Evolutionary conservation across 2,329 filamentous ascomycete species (phyloP), one percentile per base, ranked within the genome.

Genomic region (Ascochyta fabae): DNA sequence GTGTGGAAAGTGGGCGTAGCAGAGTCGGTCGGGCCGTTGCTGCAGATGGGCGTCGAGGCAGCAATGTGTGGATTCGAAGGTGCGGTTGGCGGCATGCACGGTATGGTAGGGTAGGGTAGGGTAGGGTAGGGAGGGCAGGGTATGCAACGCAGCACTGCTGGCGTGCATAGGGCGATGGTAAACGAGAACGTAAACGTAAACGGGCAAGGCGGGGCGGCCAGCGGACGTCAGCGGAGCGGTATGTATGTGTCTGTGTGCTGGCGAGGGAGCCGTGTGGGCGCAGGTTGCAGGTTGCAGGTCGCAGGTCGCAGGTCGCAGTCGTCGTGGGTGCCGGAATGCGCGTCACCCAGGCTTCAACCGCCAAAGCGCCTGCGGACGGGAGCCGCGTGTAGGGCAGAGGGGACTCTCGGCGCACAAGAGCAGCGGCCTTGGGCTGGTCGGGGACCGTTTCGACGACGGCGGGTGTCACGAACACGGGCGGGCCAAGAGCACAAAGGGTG

Each of bases 341-440:
- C 46, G 50, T 48, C 43, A 39, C 29, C 29, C 10, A 31, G 53
- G 53, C 56, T 60, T 61, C 56, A 43, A 54, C 50, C 51, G 46
- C 55, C 36, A 44, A 41, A 35, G 46, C 59, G 58, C 57, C 42
- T 55, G 50, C 53, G 56, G 59, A 53, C 54, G 16, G 55, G 58
- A 57, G 51, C 56, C 58, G 59, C 53, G 50, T 39, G 51, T 36
- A 46, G 46, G 52, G 46, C 46, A 52, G 49, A 40, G 42, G n/a
- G 42, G n/a, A 33, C 41, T 39, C 23, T 26, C 34, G 24, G 41
- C 10, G 49, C 27, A 39, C 48, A 51, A 33, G 23, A 27, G 23
- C 22, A 23, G 53, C 47, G 50, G 53, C 41, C 53, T 55, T 41
- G 42, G 29, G 46, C 52, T 41, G 39, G 27, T 33, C 36, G 53